These are phyloP conservation scores for Lepiota brunneoincarnata DNA, from an alignment of 768 basidiomycete species.

Conservation along the genomic window DNA sequence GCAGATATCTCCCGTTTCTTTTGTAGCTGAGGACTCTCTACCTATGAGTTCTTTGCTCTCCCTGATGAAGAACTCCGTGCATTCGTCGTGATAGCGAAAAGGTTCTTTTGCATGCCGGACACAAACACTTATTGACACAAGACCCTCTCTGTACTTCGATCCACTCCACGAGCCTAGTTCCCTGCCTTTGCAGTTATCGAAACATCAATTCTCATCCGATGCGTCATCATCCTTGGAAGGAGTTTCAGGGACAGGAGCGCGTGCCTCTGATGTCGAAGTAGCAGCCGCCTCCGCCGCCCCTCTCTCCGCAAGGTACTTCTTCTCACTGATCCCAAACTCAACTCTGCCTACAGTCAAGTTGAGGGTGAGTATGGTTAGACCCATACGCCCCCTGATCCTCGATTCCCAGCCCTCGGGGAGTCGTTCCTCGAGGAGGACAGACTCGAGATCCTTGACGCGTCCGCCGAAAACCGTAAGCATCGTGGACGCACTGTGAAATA, in stretches of 20 bases:
- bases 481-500: constrained; percentile 58
- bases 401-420: constrained; percentile 67
- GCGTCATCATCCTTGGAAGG: not conserved
- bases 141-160: too few relatives aligned
- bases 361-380: constrained; percentile 54
- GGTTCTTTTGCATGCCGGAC: too few relatives aligned
- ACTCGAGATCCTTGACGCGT: constrained; percentile 43
- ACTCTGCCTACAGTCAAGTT: constrained; percentile 39
- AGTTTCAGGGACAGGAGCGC: not conserved
- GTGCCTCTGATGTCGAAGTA: not conserved
- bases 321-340: constrained; percentile 31
- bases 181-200: not conserved
- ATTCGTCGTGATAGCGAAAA: constrained; percentile 47
- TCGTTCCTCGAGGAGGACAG: constrained; percentile 58
- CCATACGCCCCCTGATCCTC: constrained; percentile 40
- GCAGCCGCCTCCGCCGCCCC: not conserved
- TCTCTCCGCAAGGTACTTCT: constrained; percentile 20
- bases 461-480: constrained; percentile 53
- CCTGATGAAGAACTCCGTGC: constrained; percentile 66
- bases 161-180: too few relatives aligned
- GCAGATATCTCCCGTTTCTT: too few relatives aligned
- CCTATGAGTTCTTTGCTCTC: constrained; percentile 68
- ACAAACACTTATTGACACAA: too few relatives aligned
- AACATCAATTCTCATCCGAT: not conserved
- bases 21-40: constrained; percentile 69